Percentiles rank a stretch among this genome's conserved stretches.
Evolutionary conservation across 495 filamentous ascomycete species (phyloP).

Genomic region (Rostrohypoxylon terebratum): DNA sequence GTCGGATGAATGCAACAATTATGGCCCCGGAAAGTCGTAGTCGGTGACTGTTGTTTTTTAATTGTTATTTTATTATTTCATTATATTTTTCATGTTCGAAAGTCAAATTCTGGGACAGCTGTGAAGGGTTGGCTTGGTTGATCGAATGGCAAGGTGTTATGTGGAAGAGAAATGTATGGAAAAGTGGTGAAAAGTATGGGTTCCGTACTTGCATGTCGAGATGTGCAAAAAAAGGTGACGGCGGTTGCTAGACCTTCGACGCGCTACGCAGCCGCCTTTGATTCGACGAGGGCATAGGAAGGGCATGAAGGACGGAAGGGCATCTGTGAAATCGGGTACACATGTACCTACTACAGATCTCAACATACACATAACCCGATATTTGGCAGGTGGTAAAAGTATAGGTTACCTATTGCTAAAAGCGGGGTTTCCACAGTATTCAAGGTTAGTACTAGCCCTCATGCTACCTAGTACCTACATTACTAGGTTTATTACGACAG

Average conservation of each 20-base stretch:
- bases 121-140: constrained; percentile 6
- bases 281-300: constrained; percentile 42
- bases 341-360: constrained; percentile 8
- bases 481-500: no score
- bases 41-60: not conserved
- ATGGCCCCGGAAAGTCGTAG: not conserved
- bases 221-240: constrained; percentile 40
- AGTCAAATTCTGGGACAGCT: not conserved
- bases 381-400: not conserved
- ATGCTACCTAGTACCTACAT: no score
- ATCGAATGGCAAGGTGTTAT: not conserved
- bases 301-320: constrained; percentile 9
- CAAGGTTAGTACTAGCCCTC: no score
- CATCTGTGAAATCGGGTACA: constrained; percentile 2
- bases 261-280: constrained; percentile 51
- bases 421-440: constrained; percentile 10
- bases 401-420: constrained; percentile 3
- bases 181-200: constrained; percentile 34
- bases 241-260: constrained; percentile 45
- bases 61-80: no score
- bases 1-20: constrained; percentile 19
- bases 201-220: constrained; percentile 35
- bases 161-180: constrained; percentile 11
- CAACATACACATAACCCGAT: no score
- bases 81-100: no score